Conservation (phyloP, 495 filamentous ascomycete genomes). For the Melanomma pulvis-pyrius region DNA sequence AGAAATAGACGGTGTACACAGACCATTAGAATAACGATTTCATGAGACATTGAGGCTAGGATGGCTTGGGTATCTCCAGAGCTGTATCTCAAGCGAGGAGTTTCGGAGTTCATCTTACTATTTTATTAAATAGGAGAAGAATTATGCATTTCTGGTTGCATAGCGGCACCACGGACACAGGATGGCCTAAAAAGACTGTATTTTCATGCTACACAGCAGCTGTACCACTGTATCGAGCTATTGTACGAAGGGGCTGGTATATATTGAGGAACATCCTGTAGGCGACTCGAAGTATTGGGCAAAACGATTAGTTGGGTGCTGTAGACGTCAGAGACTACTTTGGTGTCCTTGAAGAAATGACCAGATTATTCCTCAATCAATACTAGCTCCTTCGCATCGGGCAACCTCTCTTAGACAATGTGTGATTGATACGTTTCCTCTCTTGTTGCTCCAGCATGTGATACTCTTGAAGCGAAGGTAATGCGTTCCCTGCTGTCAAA, state of each 20-base stretch:
- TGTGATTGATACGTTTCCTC: background rate
- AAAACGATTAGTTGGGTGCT: too few species aligned
- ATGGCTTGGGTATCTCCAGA: background rate
- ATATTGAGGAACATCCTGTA: too few species aligned
- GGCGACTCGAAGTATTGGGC: too few species aligned
- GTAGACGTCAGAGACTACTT: too few species aligned
- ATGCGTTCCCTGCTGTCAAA: background rate
- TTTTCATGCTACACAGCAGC: conserved; percentile 16
- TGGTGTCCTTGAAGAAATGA: background rate
- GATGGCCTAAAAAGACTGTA: background rate
- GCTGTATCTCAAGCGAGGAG: conserved; percentile 18
- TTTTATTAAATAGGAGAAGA: background rate
- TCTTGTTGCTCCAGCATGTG: background rate
- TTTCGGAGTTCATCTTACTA: conserved; percentile 8
- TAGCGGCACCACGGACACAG: background rate
- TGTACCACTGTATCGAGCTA: conserved; percentile 16
- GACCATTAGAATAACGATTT: background rate
- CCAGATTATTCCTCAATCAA: background rate
- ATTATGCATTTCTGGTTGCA: background rate
- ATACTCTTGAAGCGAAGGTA: background rate
- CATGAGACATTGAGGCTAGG: background rate
- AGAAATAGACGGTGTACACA: conserved; percentile 15
- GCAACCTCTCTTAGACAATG: background rate
- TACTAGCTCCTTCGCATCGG: too few species aligned
- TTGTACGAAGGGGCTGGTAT: too few species aligned